Conservation (phyloP, 768 basidiomycete genomes). For the Leucocoprinus sp. region DNA sequence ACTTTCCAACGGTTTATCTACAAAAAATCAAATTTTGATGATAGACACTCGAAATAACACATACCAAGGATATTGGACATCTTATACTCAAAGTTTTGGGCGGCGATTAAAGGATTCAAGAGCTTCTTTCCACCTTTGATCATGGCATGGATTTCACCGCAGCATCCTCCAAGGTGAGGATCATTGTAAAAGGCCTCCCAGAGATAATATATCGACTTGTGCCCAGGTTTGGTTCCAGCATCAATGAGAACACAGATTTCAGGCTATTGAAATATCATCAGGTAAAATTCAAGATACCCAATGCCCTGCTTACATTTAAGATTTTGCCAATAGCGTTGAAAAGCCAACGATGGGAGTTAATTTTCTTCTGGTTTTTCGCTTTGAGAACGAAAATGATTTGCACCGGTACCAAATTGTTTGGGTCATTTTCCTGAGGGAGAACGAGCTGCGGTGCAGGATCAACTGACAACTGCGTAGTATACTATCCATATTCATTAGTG, state of each 20-base stretch:
- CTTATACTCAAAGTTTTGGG: constrained; percentile 97
- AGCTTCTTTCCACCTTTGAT: constrained; percentile 88
- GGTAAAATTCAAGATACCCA: neutral
- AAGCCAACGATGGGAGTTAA: constrained; percentile 92
- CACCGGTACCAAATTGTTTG: constrained; percentile 89
- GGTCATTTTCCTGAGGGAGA: constrained; percentile 81
- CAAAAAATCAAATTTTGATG: constrained; percentile 8
- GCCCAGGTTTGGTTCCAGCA: constrained; percentile 94
- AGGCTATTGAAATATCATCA: constrained; percentile 39
- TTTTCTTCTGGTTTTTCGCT: constrained; percentile 94
- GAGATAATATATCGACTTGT: constrained; percentile 91
- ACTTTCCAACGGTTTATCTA: constrained; percentile 91
- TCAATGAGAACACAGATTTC: constrained; percentile 90
- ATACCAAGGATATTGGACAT: constrained; percentile 98
- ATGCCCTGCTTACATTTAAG: constrained; percentile 44
- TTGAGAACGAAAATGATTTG: constrained; percentile 89
- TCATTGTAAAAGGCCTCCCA: constrained; percentile 91
- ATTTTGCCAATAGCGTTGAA: constrained; percentile 89
- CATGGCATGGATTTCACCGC: constrained; percentile 97
- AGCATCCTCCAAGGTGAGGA: constrained; percentile 73
- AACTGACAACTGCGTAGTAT: constrained; percentile 93
- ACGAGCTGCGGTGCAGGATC: constrained; percentile 87
- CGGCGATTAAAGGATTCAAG: constrained; percentile 85
- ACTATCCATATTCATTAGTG: constrained; percentile 36
- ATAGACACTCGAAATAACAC: constrained; percentile 77